Conservation (phyloP, 2,329 filamentous ascomycete genomes). For the Aspergillus ochraceus region DNA sequence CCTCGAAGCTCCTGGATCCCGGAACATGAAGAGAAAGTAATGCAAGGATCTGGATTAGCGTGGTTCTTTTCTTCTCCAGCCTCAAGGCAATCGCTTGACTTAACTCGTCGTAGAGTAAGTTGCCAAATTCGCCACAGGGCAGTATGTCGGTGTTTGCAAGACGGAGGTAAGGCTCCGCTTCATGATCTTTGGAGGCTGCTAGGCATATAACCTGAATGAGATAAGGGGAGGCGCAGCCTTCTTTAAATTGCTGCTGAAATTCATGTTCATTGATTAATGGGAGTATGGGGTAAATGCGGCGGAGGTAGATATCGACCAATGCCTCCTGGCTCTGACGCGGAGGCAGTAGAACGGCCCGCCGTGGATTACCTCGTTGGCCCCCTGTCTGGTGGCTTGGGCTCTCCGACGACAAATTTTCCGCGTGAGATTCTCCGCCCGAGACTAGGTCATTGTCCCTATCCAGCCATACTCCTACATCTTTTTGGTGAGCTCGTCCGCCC, state of each 20-base stretch:
- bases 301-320: conserved; percentile 31
- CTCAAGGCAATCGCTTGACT: conserved; percentile 26
- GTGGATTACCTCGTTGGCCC: background rate
- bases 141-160: conserved; percentile 13
- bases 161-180: conserved; percentile 22
- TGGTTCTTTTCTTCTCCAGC: conserved; percentile 16
- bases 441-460: conserved; percentile 3
- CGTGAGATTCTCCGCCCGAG: background rate
- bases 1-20: conserved; percentile 31
- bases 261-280: conserved; percentile 29
- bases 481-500: conserved; percentile 10
- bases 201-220: conserved; percentile 33
- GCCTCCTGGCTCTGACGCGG: conserved; percentile 19
- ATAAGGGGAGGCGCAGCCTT: conserved; percentile 20
- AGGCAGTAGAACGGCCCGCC: conserved; percentile 7
- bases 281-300: conserved; percentile 30
- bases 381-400: background rate
- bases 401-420: background rate
- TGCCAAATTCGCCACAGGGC: conserved; percentile 9
- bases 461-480: conserved; percentile 18
- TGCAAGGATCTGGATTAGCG: conserved; percentile 30
- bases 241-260: conserved; percentile 21
- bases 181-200: conserved; percentile 31
- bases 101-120: conserved; percentile 22
- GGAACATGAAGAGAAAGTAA: conserved; percentile 34